phyloP scores from a whole-genome alignment of 352 stramenopile species.

The Globisporangium irregulare region DNA sequence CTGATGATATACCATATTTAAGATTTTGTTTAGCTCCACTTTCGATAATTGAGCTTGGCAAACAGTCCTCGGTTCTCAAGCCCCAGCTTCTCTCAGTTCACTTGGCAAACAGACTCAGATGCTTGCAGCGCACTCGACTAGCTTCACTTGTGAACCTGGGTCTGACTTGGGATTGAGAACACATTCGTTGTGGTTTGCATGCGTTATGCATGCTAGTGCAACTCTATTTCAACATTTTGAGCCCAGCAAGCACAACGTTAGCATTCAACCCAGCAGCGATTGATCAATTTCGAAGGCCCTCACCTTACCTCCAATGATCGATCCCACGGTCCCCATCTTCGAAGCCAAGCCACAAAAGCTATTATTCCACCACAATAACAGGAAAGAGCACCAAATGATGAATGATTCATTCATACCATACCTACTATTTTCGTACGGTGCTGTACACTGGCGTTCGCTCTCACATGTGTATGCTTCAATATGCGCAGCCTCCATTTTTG shows the following conservation, averaged over 20 bases:
- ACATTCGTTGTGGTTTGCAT: not conserved
- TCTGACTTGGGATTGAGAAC: not conserved
- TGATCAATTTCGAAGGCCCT: not conserved
- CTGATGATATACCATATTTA: too few relatives aligned
- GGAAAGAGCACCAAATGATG: not conserved
- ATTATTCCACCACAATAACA: not conserved
- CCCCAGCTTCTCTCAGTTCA: too few relatives aligned
- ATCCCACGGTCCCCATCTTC: not conserved
- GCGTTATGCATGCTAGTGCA: not conserved
- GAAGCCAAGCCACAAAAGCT: not conserved
- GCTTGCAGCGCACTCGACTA: too few relatives aligned
- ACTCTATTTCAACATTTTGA: not conserved
- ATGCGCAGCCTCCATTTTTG: not conserved
- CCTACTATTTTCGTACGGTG: not conserved
- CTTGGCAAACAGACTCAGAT: too few relatives aligned
- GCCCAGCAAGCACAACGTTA: too few relatives aligned
- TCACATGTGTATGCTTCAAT: not conserved
- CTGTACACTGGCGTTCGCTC: not conserved
- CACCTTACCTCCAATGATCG: not conserved
- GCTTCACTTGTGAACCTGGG: too few relatives aligned
- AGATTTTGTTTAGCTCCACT: too few relatives aligned
- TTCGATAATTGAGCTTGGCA: too few relatives aligned
- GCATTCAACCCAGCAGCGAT: not conserved
- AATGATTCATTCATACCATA: not conserved
- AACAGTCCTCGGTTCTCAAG: too few relatives aligned